Evolutionary conservation across 2,329 filamentous ascomycete species (phyloP), one percentile per base, ranked within the genome.

Genomic region (Phyllosticta citrichinensis): DNA sequence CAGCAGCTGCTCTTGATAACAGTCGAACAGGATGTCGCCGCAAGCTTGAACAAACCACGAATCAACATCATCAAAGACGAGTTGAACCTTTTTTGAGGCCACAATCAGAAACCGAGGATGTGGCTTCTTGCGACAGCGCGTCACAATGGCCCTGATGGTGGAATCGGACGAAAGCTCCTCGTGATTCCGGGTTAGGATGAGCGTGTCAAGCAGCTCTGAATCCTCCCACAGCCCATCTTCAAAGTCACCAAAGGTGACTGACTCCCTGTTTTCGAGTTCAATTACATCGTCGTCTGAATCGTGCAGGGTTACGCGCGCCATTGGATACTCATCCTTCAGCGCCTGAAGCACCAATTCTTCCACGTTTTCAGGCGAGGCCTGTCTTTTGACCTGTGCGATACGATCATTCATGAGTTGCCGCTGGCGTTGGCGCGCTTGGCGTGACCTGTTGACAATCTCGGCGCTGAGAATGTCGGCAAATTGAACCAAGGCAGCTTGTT

Each of bases 51-150:
- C 68, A 53, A 80, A 79, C 74, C 76, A 78, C 0, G 75, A 66
- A 59, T 80, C 78, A 1, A 79, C 66, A 52, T 80, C 78, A 54
- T 80, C 78, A 56, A 79, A 79, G 3, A 80, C 73, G 0, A 69
- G 64, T 30, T 74, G 73, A 10, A 79, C 71, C 1, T 79, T 72
- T 1, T 69, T 74, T 0, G 74, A 76, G 1, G 71, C 71, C 2
- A 79, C 71, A 0, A 76, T 68, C 0, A 80, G 67, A 0, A 72
- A 69, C 0, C 71, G 75, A 0, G 69, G 67, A 0, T 64, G 67
- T 0, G 67, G 65, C 12, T 68, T 68, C 2, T 65, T 73, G 35
- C 74, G 70, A 57, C 74, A 76, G 20, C 69, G 69, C 17, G 71
- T 67, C 14, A 70, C 66, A 12, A 79, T 70, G 0, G 71, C 70